Evolutionary conservation across 768 basidiomycete species (phyloP).

Genomic region (Lentinula raphanica): DNA sequence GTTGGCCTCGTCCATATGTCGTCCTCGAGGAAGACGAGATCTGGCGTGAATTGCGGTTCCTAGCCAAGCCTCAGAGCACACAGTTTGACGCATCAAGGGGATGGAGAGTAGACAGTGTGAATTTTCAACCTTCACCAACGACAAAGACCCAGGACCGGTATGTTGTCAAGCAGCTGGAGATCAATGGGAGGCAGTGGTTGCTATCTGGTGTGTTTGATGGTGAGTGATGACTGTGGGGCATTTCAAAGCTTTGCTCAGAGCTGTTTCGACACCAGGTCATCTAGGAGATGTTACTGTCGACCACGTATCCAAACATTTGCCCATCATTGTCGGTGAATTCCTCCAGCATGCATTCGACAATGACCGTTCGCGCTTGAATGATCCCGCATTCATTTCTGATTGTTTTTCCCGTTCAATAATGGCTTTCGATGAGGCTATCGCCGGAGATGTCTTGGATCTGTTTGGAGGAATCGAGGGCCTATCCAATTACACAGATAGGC

Average conservation of each 20-base stretch:
- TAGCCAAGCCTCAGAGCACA: constrained; percentile 48
- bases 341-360: constrained; percentile 37
- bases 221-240: constrained; percentile 27
- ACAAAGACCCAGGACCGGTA: constrained; percentile 61
- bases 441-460: constrained; percentile 56
- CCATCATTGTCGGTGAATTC: constrained; percentile 60
- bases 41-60: constrained; percentile 44
- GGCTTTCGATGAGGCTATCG: constrained; percentile 64
- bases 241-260: not conserved
- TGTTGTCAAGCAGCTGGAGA: constrained; percentile 49
- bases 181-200: constrained; percentile 55
- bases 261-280: constrained; percentile 40
- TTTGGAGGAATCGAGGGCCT: constrained; percentile 50
- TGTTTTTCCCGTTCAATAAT: constrained; percentile 54
- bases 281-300: constrained; percentile 66
- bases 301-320: constrained; percentile 63
- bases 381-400: constrained; percentile 48
- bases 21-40: constrained; percentile 45
- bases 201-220: constrained; percentile 71
- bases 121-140: constrained; percentile 58
- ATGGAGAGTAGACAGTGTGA: constrained; percentile 52
- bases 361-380: constrained; percentile 31
- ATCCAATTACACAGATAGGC: constrained; percentile 45
- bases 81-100: constrained; percentile 28
- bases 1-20: constrained; percentile 56